Base-by-base conservation (phyloP, 306 rosid genomes). In the Fragaria ananassa region DNA sequence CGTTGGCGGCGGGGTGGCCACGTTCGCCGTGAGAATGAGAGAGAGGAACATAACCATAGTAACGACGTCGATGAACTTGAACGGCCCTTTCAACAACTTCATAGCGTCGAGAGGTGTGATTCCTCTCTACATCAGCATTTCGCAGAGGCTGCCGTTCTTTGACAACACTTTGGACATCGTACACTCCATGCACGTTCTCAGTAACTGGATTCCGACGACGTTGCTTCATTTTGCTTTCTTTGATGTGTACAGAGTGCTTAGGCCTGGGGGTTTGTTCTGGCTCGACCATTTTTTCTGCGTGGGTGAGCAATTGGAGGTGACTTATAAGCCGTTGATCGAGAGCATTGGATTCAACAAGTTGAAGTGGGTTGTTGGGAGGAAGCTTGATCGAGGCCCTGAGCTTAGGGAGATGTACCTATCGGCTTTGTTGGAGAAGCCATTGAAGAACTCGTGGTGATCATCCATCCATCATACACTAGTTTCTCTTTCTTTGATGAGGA, bases 231-330 rank as follows among this genome's bases (percentile, higher is more conserved):
- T 87, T 50, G 14, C 83, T 70, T 4, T 87, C 34, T 80, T 78
- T 71, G 87, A 81, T 61, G 64, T 83, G 13, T 85, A 82, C 57
- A 72, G 87, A 46, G 84, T 87, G 19, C 68, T 85, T 25, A 80
- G 91, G 81, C 88, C 87, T 0, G 87, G 91, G 9, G 91, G 88
- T 64, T 21, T 83, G 62, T 81, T 87, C 57, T 87, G 87, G 91
- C 74, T 83, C 74, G 89, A 85, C 57, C 91, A 78, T 76, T 85
- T 87, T 49, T 83, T 87, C 73, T 85, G 86, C 35, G 78, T 80
- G 25, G 85, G 70, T 8, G 80, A 72, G 4, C 81, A 87, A 62
- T 42, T 87, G 35, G 78, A 80, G 63, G 46, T 75, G 27, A 76
- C 80, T 10, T 87, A 87, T 58, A 68, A 58, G 56, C 91, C 87